These are phyloP conservation scores for Sarcodon aspratus DNA, from an alignment of 768 basidiomycete genomes.

Conservation along the genomic window DNA sequence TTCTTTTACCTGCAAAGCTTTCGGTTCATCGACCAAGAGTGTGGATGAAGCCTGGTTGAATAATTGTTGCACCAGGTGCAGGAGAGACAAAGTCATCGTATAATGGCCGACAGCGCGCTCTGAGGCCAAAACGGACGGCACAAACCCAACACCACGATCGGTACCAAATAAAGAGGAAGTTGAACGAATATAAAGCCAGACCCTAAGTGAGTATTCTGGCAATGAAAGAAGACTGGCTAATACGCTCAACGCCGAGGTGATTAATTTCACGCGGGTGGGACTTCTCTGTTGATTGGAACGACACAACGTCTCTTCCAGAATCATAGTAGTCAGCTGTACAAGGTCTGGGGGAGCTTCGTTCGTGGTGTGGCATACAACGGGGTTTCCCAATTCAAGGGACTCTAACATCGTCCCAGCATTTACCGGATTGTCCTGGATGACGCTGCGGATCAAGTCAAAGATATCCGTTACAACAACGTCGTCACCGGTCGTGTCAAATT, in stretches of 20 bases:
- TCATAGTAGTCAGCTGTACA: constrained; percentile 70
- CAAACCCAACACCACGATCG: constrained; percentile 41
- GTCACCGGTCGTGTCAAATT: constrained; percentile 48
- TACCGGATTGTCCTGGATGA: constrained; percentile 58
- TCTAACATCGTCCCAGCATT: constrained; percentile 58
- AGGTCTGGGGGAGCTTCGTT: constrained; percentile 54
- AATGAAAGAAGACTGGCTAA: constrained; percentile 66
- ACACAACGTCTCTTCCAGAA: constrained; percentile 66
- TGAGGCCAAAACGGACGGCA: constrained; percentile 53
- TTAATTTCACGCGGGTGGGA: constrained; percentile 45
- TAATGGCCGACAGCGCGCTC: constrained; percentile 69
- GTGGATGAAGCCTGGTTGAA: constrained; percentile 62
- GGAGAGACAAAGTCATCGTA: constrained; percentile 70
- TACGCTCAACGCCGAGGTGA: constrained; percentile 75
- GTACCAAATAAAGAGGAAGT: constrained; percentile 69
- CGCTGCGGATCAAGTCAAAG: constrained; percentile 69
- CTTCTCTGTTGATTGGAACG: constrained; percentile 30
- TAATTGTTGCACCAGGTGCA: constrained; percentile 66
- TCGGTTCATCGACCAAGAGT: constrained; percentile 40
- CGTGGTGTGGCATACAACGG: constrained; percentile 41
- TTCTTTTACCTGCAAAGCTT: constrained; percentile 65
- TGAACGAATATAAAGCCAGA: constrained; percentile 83
- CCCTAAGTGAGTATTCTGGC: constrained; percentile 66
- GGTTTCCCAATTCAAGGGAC: constrained; percentile 47
- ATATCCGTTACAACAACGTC: constrained; percentile 59